phyloP scores from a whole-genome alignment of 495 filamentous ascomycete species.

The Talaromyces liani region DNA sequence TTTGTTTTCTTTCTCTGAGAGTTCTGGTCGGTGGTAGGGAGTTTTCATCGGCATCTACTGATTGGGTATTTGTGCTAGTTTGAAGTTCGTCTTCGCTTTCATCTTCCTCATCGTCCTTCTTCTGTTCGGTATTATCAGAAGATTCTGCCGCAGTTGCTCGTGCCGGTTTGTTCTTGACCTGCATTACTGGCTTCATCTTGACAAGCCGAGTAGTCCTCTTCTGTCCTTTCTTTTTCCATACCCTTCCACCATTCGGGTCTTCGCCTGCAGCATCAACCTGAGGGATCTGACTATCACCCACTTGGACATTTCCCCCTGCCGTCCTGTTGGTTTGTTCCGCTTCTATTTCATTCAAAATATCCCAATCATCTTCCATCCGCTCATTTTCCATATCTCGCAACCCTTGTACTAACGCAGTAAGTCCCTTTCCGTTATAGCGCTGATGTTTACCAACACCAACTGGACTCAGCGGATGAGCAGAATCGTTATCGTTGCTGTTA shows the following conservation, averaged over 20 bases:
- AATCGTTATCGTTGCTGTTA: slow-evolving; percentile 9
- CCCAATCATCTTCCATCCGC: slow-evolving; percentile 66
- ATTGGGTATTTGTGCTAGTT: background rate
- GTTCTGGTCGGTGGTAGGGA: background rate
- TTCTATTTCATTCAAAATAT: slow-evolving; percentile 77
- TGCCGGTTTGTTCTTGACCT: slow-evolving; percentile 20
- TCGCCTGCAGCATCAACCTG: slow-evolving; percentile 33
- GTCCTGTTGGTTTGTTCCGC: slow-evolving; percentile 29
- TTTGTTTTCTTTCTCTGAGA: slow-evolving; percentile 17
- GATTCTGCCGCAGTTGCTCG: slow-evolving; percentile 13
- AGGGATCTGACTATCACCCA: slow-evolving; percentile 54
- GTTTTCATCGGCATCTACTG: background rate
- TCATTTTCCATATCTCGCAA: slow-evolving; percentile 77
- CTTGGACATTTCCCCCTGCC: slow-evolving; percentile 31
- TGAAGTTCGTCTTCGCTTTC: slow-evolving; percentile 24
- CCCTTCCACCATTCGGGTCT: slow-evolving; percentile 9
- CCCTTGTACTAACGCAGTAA: slow-evolving; percentile 73
- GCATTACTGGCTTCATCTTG: slow-evolving; percentile 53
- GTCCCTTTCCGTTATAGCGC: slow-evolving; percentile 59
- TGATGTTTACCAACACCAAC: slow-evolving; percentile 48
- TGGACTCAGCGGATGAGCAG: slow-evolving; percentile 29
- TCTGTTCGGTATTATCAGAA: slow-evolving; percentile 20
- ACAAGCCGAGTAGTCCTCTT: slow-evolving; percentile 16
- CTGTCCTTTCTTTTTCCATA: slow-evolving; percentile 15
- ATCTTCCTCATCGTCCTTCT: slow-evolving; percentile 15